Percentiles rank a stretch among this genome's conserved stretches.
phyloP scores from a whole-genome alignment of 2,329 filamentous ascomycete species.

The Exophiala dermatitidis region DNA sequence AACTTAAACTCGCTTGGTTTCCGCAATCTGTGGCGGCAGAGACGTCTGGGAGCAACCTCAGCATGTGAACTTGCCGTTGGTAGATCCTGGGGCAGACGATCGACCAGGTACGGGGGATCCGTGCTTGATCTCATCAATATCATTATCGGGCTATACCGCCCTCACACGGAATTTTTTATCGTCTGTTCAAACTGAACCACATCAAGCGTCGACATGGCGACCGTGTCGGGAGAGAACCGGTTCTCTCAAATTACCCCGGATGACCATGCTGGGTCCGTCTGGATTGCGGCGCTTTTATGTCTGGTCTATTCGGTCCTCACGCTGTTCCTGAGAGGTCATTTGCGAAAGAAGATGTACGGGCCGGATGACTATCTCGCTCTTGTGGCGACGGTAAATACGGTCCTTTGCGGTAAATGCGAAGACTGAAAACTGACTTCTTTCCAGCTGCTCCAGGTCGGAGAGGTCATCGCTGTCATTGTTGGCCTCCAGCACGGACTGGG shows the following conservation, averaged over 20 bases:
- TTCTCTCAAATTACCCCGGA: slow-evolving; percentile 22
- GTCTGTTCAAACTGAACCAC: not conserved
- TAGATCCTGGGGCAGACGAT: not conserved
- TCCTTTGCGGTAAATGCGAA: not conserved
- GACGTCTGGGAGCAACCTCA: not conserved
- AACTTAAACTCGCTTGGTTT: not conserved
- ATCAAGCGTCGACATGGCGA: slow-evolving; percentile 5
- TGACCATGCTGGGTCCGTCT: slow-evolving; percentile 22
- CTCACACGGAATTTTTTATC: not conserved
- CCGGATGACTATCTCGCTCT: slow-evolving; percentile 21
- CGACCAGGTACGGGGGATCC: not conserved
- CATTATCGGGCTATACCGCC: not conserved
- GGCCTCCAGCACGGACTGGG: slow-evolving; percentile 27
- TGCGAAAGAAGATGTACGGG: slow-evolving; percentile 20
- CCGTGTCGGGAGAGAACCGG: slow-evolving; percentile 5
- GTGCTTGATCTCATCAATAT: not conserved
- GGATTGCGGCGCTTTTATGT: slow-evolving; percentile 22
- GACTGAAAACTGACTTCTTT: not conserved
- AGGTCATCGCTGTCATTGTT: slow-evolving; percentile 26
- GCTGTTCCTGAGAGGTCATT: slow-evolving; percentile 14
- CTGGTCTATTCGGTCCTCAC: slow-evolving; percentile 22
- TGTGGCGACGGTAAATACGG: slow-evolving; percentile 10
- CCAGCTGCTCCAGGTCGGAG: slow-evolving; percentile 25
- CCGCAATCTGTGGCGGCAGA: not conserved
- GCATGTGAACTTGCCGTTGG: not conserved